phyloP scores from a whole-genome alignment of 306 rosid species.

The Vigna reflexopilosa region DNA sequence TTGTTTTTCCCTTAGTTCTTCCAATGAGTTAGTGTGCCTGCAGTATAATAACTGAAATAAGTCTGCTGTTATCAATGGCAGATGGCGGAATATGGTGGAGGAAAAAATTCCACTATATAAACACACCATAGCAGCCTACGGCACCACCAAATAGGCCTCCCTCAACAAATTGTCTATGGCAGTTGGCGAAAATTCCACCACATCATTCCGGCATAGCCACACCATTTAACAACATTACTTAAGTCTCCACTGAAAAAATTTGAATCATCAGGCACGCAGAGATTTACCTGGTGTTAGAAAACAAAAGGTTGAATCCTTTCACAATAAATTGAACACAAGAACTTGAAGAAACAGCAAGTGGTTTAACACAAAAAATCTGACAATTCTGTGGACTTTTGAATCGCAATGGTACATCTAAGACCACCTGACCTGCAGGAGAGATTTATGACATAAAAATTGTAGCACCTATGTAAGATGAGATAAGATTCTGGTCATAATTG shows the following conservation, averaged over 20 bases:
- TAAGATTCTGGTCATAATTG: conserved; percentile 8
- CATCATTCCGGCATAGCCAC: background rate
- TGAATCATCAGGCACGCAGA: conserved; percentile 6
- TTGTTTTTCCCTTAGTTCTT: background rate
- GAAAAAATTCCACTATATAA: background rate
- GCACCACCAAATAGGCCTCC: background rate
- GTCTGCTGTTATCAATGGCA: background rate
- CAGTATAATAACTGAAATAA: background rate
- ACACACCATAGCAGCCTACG: background rate
- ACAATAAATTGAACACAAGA: conserved; percentile 66
- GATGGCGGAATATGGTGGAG: background rate
- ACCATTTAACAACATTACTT: background rate
- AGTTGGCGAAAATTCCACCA: background rate
- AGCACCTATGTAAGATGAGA: conserved; percentile 19
- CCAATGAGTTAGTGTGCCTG: background rate
- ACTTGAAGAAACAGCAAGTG: conserved; percentile 79
- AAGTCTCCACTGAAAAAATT: background rate
- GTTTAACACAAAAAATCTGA: conserved; percentile 72
- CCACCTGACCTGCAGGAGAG: conserved; percentile 74
- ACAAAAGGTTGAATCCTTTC: conserved; percentile 75
- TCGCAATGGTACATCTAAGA: conserved; percentile 70
- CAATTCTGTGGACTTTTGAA: conserved; percentile 57
- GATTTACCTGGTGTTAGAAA: conserved; percentile 69
- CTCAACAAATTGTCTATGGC: background rate
- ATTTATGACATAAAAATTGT: conserved; percentile 21